Evolutionary conservation across 345 rosid genomes (phyloP), one percentile per base, ranked within the genome.

Genomic region (Eucalyptus urophylla): DNA sequence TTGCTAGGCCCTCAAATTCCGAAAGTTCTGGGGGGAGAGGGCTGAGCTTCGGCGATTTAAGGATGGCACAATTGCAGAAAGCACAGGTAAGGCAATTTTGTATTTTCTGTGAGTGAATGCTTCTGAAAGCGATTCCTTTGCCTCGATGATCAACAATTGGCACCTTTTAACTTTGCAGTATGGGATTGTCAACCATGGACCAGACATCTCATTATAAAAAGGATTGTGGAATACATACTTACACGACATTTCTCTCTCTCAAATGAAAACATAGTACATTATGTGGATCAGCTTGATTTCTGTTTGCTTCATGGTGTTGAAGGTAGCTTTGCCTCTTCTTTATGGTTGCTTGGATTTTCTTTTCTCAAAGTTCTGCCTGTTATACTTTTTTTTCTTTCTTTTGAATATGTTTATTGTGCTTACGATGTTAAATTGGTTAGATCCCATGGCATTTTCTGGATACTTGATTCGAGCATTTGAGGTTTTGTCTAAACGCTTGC

Each of bases 21-120:
- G 95, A 50, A 95, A 93, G 87, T 97, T 97, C 90, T 97, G 98
- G 99, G 99, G 98, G 49, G 95, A 94, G 86, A 97, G 94, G 92
- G 95, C 99, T 69, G 99, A 97, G 90, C 96, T 97, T 86, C 93
- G 99, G 87, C 94, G 98, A 94, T 97, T 97, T 92, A 95, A 95
- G 92, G 99, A 97, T 95, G 99, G 99, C 53, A 95, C 89, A 92
- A 97, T 97, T 91, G 97, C 98, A 14, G 99, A 97, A 95, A 97
- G 99, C 93, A 94, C 96, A 91, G 97, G 98, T 96, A 88, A 91
- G 92, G 88, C 89, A 87, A 87, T 69, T 62, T 69, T 88, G 33
- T 49, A 9, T 88, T 37, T 44, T 72, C 44, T 49, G 80, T 45
- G 60, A 89, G 88, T 90, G 87, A 90, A 86, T 86, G 83, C 90